Percentiles rank a stretch among this genome's conserved stretches.
Conservation (phyloP, 1,284 basidiomycete species). For the Schizopora paradoxa region DNA sequence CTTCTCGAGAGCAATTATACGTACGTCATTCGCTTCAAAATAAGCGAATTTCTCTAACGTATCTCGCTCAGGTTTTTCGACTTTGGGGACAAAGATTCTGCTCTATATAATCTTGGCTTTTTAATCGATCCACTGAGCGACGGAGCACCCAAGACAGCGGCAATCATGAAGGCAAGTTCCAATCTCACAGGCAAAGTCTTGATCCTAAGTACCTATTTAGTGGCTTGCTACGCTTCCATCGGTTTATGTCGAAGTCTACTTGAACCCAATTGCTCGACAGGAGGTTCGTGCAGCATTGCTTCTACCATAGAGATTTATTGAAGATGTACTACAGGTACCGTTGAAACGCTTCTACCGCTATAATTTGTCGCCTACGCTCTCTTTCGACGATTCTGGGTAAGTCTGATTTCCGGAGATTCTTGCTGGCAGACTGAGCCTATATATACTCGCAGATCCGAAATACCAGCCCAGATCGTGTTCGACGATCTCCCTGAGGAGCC, state of each 20-base stretch:
- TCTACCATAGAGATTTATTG: not conserved
- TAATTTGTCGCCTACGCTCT: conserved; percentile 52
- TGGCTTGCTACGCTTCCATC: conserved; percentile 58
- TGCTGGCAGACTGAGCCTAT: not conserved
- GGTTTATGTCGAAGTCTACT: conserved; percentile 65
- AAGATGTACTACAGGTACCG: conserved; percentile 56
- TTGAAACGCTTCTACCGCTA: conserved; percentile 94
- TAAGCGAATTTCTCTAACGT: conserved; percentile 1
- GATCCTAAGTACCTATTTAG: conserved; percentile 27
- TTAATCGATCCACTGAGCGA: conserved; percentile 86
- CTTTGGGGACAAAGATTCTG: conserved; percentile 60
- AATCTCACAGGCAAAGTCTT: not conserved
- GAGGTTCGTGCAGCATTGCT: conserved; percentile 45
- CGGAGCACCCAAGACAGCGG: conserved; percentile 79
- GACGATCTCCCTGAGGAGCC: conserved; percentile 56
- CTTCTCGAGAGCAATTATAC: conserved; percentile 56
- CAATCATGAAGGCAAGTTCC: conserved; percentile 60
- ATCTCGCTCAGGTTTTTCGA: conserved; percentile 51
- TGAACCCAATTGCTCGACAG: conserved; percentile 62
- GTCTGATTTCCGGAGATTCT: conserved; percentile 20
- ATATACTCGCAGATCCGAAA: conserved; percentile 40
- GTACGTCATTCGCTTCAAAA: conserved; percentile 37
- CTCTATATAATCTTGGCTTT: conserved; percentile 69
- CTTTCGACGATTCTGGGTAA: conserved; percentile 73
- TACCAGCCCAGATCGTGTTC: conserved; percentile 46